Conservation (phyloP, 2,329 filamentous ascomycete genomes). For the Beauveria rudraprayagi region DNA sequence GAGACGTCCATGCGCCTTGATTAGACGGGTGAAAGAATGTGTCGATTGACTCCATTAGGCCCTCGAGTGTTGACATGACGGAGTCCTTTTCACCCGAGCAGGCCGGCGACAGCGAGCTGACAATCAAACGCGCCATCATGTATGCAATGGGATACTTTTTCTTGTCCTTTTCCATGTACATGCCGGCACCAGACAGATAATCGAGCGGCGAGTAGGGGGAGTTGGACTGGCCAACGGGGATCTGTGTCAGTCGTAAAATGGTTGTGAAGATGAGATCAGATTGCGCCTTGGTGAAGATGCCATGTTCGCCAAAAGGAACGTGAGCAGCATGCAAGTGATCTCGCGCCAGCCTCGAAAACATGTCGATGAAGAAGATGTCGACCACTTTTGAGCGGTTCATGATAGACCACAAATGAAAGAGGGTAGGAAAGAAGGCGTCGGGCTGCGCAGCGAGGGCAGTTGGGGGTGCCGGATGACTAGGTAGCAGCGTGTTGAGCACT, state of each 20-base stretch:
- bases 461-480: conserved; percentile 69
- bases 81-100: conserved; percentile 73
- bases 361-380: conserved; percentile 81
- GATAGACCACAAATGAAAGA: conserved; percentile 95
- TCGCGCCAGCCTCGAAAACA: conserved; percentile 77
- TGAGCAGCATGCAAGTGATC: conserved; percentile 71
- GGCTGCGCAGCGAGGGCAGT: conserved; percentile 71
- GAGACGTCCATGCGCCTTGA: conserved; percentile 82
- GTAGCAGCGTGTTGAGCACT: conserved; percentile 77
- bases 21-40: conserved; percentile 99
- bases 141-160: conserved; percentile 90
- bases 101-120: conserved; percentile 83
- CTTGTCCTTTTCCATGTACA: conserved; percentile 84
- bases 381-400: conserved; percentile 82
- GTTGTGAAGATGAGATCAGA: conserved; percentile 90
- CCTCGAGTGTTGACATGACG: conserved; percentile 77
- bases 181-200: conserved; percentile 69
- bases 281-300: conserved; percentile 88
- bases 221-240: conserved; percentile 90
- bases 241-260: conserved; percentile 80
- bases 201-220: conserved; percentile 87
- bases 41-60: conserved; percentile 87
- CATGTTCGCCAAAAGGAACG: conserved; percentile 74
- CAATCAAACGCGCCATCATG: conserved; percentile 85
- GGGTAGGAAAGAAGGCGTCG: conserved; percentile 80